These are phyloP conservation scores for Clathrospora elynae DNA, from an alignment of 2,329 filamentous ascomycete genomes.

Conservation along the genomic window DNA sequence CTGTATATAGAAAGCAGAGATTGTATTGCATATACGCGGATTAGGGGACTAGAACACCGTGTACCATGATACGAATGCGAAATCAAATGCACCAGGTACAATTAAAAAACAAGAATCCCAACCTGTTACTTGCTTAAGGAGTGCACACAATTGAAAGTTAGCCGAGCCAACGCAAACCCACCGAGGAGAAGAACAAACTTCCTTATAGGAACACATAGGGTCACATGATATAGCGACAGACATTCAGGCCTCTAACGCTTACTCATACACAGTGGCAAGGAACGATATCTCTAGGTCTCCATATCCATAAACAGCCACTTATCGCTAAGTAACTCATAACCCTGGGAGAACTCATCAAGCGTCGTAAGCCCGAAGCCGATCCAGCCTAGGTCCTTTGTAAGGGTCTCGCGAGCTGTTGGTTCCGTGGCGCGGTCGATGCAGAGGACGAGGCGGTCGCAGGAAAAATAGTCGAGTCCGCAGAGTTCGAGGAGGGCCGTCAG, in stretches of 20 bases:
- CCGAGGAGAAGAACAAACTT: too few relatives aligned
- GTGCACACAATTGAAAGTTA: too few relatives aligned
- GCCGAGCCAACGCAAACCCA: too few relatives aligned
- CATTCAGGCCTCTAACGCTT: background rate
- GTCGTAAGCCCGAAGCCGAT: slow-evolving; percentile 87
- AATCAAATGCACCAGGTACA: too few relatives aligned
- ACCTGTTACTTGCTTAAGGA: too few relatives aligned
- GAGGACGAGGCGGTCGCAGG: slow-evolving; percentile 76
- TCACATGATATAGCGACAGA: slow-evolving; percentile 6
- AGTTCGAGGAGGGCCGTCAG: slow-evolving; percentile 90
- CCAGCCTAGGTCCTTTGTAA: slow-evolving; percentile 87
- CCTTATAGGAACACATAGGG: too few relatives aligned
- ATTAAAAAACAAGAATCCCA: too few relatives aligned
- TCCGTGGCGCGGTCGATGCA: slow-evolving; percentile 76
- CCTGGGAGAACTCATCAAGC: slow-evolving; percentile 73
- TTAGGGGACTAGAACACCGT: too few relatives aligned
- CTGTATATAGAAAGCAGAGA: too few relatives aligned
- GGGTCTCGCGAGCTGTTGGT: slow-evolving; percentile 64
- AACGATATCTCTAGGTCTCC: slow-evolving; percentile 65
- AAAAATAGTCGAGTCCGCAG: slow-evolving; percentile 71
- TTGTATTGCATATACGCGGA: too few relatives aligned
- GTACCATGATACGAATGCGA: too few relatives aligned
- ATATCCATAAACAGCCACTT: slow-evolving; percentile 88
- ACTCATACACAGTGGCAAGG: background rate
- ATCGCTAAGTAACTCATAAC: slow-evolving; percentile 67